Evolutionary conservation across 768 basidiomycete genomes (phyloP).

Genomic region (Sarcodon aspratus): DNA sequence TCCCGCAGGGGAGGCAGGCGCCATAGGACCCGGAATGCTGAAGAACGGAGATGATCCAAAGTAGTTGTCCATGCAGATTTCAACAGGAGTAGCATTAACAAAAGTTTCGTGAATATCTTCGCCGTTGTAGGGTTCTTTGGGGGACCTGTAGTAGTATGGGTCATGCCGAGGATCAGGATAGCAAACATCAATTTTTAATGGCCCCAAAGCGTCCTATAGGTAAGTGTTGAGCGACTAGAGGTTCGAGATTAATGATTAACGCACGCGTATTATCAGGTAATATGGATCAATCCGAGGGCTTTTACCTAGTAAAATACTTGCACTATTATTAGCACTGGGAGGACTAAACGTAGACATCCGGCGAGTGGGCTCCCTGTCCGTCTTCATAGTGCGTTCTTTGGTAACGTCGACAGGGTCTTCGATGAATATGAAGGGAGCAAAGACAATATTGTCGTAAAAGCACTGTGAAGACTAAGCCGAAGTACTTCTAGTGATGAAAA

Average conservation of each 20-base stretch:
- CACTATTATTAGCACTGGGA: constrained; percentile 15
- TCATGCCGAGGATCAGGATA: constrained; percentile 43
- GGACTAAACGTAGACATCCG: constrained; percentile 27
- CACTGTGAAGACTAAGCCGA: constrained; percentile 35
- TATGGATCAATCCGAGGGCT: constrained; percentile 81
- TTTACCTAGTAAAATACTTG: constrained; percentile 32
- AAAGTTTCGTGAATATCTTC: constrained; percentile 56
- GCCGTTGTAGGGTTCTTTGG: constrained; percentile 54
- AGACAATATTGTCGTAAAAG: constrained; percentile 94
- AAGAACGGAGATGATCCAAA: constrained; percentile 31
- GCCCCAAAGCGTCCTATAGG: constrained; percentile 48
- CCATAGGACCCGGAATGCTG: constrained; percentile 18
- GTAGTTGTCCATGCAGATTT: constrained; percentile 32
- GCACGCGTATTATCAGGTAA: constrained; percentile 74
- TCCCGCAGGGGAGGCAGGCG: constrained; percentile 16
- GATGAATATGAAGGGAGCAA: constrained; percentile 93
- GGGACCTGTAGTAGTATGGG: constrained; percentile 62
- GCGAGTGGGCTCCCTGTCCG: constrained; percentile 27
- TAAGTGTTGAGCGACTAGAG: neutral
- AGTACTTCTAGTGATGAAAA: neutral
- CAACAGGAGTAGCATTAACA: constrained; percentile 43
- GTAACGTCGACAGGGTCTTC: constrained; percentile 78
- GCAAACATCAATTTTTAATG: constrained; percentile 58
- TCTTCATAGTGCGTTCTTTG: constrained; percentile 35
- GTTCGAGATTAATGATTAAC: constrained; percentile 9